Evolutionary conservation across 2,329 filamentous ascomycete species (phyloP), one percentile per base, ranked within the genome.

Genomic region (Cladosporium phlei): DNA sequence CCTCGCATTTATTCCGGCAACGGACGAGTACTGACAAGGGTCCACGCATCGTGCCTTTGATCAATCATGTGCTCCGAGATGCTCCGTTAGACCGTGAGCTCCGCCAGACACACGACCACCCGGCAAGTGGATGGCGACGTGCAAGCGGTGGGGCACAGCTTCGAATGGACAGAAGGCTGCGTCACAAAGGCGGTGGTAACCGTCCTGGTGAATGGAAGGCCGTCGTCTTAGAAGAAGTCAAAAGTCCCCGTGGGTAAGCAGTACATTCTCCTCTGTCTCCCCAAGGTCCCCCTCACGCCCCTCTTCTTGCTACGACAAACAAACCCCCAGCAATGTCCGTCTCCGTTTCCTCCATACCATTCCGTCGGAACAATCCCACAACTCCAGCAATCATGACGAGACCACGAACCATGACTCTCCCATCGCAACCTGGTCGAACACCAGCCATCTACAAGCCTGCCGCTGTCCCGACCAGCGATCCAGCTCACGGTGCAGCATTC

Each of bases 401-500:
- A 35, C 42, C 42, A 11, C 35, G 60, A 44, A 57, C 59, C 32
- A 63, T 63, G 60, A 63, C 60, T 20, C 50, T 63, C 5, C 59
- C 59, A 3, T 53, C 49, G 9, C 38, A 51, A 21, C 52, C 51
- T n/a, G 55, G 55, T 34, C 54, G 58, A 20, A 47, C 53, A 38
- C 59, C 62, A 30, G 67, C 67, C 3, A 66, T 69, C 38, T 60
- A 66, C 43, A 62, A 69, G 20, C 55, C 63, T 5, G 65, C 69
- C 9, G 56, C 59, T 5, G 56, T 54, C 16, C 62, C 66, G 30
- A 55, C 62, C 9, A 52, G 52, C 24, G 60, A 68, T 35, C 61
- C 61, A 5, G 62, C 60, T 2, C 63, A 70, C 42, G 63, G 63
- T 11, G 69, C 70, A n/a, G 68, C 64, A 6, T 67, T 72, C 51